phyloP scores from a whole-genome alignment of 225 moss, liverwort and hornwort species.

The Physcomitrellopsis africana region DNA sequence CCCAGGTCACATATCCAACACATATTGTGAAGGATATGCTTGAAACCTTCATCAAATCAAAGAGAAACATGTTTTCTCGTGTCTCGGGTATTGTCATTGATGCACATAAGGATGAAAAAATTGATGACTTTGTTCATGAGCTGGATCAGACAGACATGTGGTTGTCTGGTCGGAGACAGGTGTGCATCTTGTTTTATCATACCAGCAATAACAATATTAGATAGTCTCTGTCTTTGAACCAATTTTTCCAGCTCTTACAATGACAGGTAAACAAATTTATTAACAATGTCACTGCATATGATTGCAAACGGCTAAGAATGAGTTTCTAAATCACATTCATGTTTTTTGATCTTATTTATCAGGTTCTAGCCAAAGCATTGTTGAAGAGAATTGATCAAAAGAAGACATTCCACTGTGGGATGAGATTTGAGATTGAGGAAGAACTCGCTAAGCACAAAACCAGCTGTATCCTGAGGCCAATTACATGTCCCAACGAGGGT shows the following conservation, averaged over 20 bases:
- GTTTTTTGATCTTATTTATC: constrained; percentile 26
- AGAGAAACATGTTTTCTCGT: constrained; percentile 63
- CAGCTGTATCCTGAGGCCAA: constrained; percentile 54
- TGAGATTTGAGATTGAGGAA: constrained; percentile 46
- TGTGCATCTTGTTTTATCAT: constrained; percentile 34
- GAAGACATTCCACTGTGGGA: constrained; percentile 58
- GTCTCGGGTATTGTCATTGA: constrained; percentile 59
- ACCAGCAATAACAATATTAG: not conserved
- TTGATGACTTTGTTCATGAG: constrained; percentile 59
- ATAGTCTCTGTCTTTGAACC: constrained; percentile 23
- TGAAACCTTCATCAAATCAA: constrained; percentile 59
- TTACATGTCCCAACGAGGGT: constrained; percentile 55
- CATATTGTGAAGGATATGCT: constrained; percentile 59
- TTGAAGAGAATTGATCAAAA: constrained; percentile 55
- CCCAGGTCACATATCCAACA: constrained; percentile 49
- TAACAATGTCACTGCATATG: not conserved
- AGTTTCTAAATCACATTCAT: constrained; percentile 10
- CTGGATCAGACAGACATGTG: constrained; percentile 57
- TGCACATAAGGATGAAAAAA: constrained; percentile 54
- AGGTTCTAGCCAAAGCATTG: constrained; percentile 61
- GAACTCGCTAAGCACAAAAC: constrained; percentile 59
- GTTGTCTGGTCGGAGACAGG: constrained; percentile 67
- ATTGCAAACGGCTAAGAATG: constrained; percentile 3
- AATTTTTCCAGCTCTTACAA: constrained; percentile 1
- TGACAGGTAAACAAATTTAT: not conserved